Percentiles rank a stretch among this genome's conserved stretches.
Conservation (phyloP, 1,284 basidiomycete genomes). For the Apiotrichum mycotoxinovorans region DNA sequence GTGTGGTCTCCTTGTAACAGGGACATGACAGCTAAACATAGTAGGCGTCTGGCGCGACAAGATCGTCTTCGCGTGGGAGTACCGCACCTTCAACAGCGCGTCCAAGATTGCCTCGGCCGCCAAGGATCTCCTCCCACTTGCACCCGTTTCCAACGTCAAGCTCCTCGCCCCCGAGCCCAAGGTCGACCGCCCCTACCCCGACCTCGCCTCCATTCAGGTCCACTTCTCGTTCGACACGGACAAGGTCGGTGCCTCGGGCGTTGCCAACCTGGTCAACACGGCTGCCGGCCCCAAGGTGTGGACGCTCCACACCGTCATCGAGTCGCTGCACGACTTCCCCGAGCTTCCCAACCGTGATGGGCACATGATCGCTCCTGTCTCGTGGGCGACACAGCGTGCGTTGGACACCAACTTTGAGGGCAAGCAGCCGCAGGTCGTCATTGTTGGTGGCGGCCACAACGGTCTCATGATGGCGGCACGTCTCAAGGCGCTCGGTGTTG, state of each 20-base stretch:
- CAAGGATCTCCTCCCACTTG: slow-evolving; percentile 20
- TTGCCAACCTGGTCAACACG: slow-evolving; percentile 55
- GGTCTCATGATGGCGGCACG: slow-evolving; percentile 50
- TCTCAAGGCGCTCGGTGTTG: slow-evolving; percentile 48
- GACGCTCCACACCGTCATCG: slow-evolving; percentile 58
- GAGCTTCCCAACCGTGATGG: slow-evolving; percentile 28
- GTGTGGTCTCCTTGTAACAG: too few species aligned
- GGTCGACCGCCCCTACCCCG: slow-evolving; percentile 54
- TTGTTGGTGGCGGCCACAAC: slow-evolving; percentile 48
- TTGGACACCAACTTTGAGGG: slow-evolving; percentile 25
- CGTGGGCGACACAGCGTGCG: slow-evolving; percentile 19
- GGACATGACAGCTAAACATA: too few species aligned
- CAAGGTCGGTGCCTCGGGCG: slow-evolving; percentile 54
- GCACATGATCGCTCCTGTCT: slow-evolving; percentile 23
- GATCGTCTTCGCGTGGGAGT: slow-evolving; percentile 56
- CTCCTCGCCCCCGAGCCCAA: slow-evolving; percentile 48
- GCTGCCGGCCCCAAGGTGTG: slow-evolving; percentile 57
- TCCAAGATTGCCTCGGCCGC: slow-evolving; percentile 44
- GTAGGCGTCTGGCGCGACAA: slow-evolving; percentile 30
- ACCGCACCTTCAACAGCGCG: slow-evolving; percentile 59
- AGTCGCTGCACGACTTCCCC: slow-evolving; percentile 56
- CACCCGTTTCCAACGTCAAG: slow-evolving; percentile 43
- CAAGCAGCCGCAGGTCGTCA: slow-evolving; percentile 53
- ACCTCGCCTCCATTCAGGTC: slow-evolving; percentile 59
- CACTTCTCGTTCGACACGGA: slow-evolving; percentile 59